Percentiles rank a stretch among this genome's conserved stretches.
Evolutionary conservation across 148 eudicot genomes (phyloP).

Genomic region (Chenopodium album): DNA sequence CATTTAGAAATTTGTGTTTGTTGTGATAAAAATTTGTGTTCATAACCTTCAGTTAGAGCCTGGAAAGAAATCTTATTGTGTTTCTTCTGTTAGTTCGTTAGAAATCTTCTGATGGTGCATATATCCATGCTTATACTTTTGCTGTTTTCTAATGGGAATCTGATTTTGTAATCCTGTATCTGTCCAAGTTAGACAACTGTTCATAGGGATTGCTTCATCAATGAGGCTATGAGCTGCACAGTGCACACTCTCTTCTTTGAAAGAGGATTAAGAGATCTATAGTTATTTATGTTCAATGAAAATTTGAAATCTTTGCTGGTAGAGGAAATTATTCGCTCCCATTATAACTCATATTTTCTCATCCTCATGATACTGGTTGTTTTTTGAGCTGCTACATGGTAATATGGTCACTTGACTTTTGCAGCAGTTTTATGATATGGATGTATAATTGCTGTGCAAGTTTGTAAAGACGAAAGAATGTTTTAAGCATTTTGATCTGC

Average conservation of each 20-base stretch:
- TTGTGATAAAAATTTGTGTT: not conserved
- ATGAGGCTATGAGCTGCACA: not conserved
- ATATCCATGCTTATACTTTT: not conserved
- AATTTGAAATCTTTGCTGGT: not conserved
- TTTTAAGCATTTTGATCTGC: not conserved
- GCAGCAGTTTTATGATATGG: not conserved
- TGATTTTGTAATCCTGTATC: not conserved
- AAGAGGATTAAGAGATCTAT: not conserved
- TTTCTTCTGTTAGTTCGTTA: not conserved
- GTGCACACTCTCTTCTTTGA: not conserved
- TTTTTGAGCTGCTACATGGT: not conserved
- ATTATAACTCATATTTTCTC: not conserved
- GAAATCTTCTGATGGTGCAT: not conserved
- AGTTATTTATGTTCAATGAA: not conserved
- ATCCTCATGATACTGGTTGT: not conserved
- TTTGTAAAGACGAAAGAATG: not conserved
- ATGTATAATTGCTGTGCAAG: not conserved
- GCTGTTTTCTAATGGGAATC: not conserved
- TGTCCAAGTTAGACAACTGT: not conserved
- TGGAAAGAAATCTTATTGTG: not conserved
- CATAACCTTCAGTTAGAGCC: not conserved
- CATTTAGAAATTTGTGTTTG: not conserved
- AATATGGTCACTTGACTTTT: not conserved
- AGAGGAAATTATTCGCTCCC: not conserved
- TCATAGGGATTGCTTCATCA: not conserved